Base-by-base conservation (phyloP, 306 rosid species). In the Prunus kanzakura region DNA sequence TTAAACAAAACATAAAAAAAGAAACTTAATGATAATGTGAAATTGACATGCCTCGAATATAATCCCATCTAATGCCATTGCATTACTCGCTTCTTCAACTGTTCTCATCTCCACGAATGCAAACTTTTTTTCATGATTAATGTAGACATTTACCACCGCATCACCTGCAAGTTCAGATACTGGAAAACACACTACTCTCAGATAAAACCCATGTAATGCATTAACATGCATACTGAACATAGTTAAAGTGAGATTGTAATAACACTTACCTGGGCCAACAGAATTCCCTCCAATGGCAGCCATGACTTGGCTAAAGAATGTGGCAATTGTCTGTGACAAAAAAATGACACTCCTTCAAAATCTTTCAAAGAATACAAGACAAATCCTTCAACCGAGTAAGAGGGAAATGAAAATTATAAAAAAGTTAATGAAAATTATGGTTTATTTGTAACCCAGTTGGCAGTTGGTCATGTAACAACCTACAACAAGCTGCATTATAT, bases 61-160 rank as follows among this genome's bases (percentile, higher is more conserved):
- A 29, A 89, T 91, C 82, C 97, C 97, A 77, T 91, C 97, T 73
- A 91, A 84, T 73, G 97, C 89, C 97, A 91, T 91, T 63, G 94
- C 94, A 86, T 89, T 91, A 78, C 97, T 91, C 49, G 97, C 97
- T 83, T 91, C 97, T 81, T 91, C 97, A 75, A 91, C 95, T 14
- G 95, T 86, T 85, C 97, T 89, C 95, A 91, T 91, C 87, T 91
- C 97, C 83, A 91, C 95, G 67, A 89, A 91, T 19, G 97, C 97
- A 85, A 89, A 91, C 81, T 89, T 91, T 89, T 91, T 91, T 82
- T 91, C 97, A 52, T 88, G 95, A 86, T 91, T 91, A 72, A 91
- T 91, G 78, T 89, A 91, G 67, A 91, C 97, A 71, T 89, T 91
- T 73, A 91, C 97, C 71, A 91, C 97, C 0, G 97, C 85, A 78